Evolutionary conservation across 1,284 basidiomycete genomes (phyloP), one percentile per base, ranked within the genome.

Genomic region (Tilletia horrida): DNA sequence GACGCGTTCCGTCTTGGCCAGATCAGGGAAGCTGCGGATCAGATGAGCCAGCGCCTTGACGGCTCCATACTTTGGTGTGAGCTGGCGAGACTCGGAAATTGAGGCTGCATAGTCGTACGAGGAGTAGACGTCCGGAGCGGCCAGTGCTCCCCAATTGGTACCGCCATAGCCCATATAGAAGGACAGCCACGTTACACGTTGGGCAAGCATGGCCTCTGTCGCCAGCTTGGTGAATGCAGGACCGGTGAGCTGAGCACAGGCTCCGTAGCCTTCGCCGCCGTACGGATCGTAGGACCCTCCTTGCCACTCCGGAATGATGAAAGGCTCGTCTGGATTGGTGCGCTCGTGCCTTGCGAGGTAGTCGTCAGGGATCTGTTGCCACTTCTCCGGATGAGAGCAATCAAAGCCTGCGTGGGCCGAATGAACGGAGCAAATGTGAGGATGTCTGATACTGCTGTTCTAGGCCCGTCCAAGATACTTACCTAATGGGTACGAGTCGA

Each of bases 101-200:
- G 71, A 67, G 0, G 75, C 76, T 35, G 74, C 75, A 63, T 82
- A 80, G 81, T 79, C 85, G 72, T 84, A 86, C 67, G 83, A 84
- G 0, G 85, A 73, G 35, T 63, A 74, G 42, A 69, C 65, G 21
- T 14, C 61, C 67, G 25, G 69, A 45, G 18, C 63, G 2, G 73
- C 70, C 16, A 76, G 62, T 14, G 65, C 66, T n/a, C 70, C 77
- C 69, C 69, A 91, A 80, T 92, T 91, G 66, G 92, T 92, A 76
- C 92, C 91, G 87, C 76, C 48, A 73, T 87, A 87, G 3, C 87
- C 85, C 40, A 89, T 88, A 67, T 92, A 90, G 18, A 91, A 86
- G 3, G 90, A 70, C 16, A 73, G 50, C 14, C 75, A 62, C 14
- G 68, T 75, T 25, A 76, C 70, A 23, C 71, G 48, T 50, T 77